These are phyloP conservation scores for Alnus rubra DNA, from an alignment of 306 rosid genomes.

Conservation along the genomic window DNA sequence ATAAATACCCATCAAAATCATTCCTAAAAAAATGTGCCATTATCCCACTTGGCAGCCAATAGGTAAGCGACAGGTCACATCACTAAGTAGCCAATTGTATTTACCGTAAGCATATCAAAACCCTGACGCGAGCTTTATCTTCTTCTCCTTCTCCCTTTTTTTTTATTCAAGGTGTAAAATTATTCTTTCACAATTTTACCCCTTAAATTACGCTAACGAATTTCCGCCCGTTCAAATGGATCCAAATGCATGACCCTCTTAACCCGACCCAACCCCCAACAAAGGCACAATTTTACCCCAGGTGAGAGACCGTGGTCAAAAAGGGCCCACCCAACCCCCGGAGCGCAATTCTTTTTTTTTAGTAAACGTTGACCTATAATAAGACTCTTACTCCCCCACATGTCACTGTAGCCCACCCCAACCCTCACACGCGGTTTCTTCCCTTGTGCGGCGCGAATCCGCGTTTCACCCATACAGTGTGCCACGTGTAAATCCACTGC, in stretches of 20 bases:
- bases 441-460: conserved; percentile 36
- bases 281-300: not conserved
- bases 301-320: not conserved
- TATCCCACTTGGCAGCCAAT: not conserved
- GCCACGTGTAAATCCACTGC: conserved; percentile 47
- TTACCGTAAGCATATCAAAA: too few relatives aligned
- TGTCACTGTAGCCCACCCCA: conserved; percentile 18
- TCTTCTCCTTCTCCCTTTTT: too few relatives aligned
- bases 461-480: not conserved
- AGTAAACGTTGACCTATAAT: conserved; percentile 1
- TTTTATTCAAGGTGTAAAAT: too few relatives aligned
- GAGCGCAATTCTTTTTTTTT: not conserved
- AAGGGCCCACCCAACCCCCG: not conserved
- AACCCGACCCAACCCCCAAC: not conserved
- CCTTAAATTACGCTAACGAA: too few relatives aligned
- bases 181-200: too few relatives aligned
- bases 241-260: too few relatives aligned
- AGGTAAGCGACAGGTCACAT: not conserved
- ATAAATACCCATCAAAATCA: not conserved
- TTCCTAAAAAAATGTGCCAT: not conserved
- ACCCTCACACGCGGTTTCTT: conserved; percentile 22
- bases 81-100: not conserved
- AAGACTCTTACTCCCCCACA: not conserved
- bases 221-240: too few relatives aligned
- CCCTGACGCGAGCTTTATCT: too few relatives aligned